These are phyloP conservation scores for Yamadazyma dendronema DNA, from an alignment of 1,139 yeast species.

Conservation along the genomic window DNA sequence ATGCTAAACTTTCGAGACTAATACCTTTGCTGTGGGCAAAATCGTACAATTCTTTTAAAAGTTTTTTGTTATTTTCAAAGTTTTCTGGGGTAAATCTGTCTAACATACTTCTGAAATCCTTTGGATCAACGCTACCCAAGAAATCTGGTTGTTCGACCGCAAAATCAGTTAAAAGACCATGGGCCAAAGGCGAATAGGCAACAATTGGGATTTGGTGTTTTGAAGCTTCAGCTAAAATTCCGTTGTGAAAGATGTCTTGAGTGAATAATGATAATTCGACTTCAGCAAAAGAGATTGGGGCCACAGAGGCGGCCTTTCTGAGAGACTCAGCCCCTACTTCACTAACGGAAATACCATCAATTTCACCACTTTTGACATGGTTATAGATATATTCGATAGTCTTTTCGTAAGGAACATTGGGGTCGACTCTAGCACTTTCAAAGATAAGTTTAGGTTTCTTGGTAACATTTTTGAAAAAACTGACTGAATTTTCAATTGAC, in stretches of 20 bases:
- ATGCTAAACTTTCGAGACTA: conserved; percentile 66
- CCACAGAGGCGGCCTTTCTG: conserved; percentile 46
- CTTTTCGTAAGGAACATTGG: conserved; percentile 44
- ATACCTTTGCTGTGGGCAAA: conserved; percentile 47
- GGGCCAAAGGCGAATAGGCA: conserved; percentile 82
- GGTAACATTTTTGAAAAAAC: conserved; percentile 35
- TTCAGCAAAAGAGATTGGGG: conserved; percentile 66
- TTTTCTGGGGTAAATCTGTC: conserved; percentile 63
- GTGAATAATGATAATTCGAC: conserved; percentile 70
- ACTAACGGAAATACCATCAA: conserved; percentile 68
- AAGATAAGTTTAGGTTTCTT: conserved; percentile 50
- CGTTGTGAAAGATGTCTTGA: conserved; percentile 59
- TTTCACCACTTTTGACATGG: conserved; percentile 51
- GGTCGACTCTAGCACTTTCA: conserved; percentile 69
- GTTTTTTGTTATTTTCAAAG: conserved; percentile 47
- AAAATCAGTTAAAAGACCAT: conserved; percentile 71
- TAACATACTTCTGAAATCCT: conserved; percentile 48
- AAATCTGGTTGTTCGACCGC: conserved; percentile 36
- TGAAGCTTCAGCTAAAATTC: conserved; percentile 55
- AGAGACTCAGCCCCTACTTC: conserved; percentile 67
- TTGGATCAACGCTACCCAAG: conserved; percentile 7
- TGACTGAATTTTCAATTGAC: conserved; percentile 51
- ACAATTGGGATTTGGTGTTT: conserved; percentile 56
- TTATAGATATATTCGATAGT: conserved; percentile 51
- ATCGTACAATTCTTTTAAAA: conserved; percentile 43